phyloP scores from a whole-genome alignment of 768 basidiomycete species.

The Tricholoma saponaceum region DNA sequence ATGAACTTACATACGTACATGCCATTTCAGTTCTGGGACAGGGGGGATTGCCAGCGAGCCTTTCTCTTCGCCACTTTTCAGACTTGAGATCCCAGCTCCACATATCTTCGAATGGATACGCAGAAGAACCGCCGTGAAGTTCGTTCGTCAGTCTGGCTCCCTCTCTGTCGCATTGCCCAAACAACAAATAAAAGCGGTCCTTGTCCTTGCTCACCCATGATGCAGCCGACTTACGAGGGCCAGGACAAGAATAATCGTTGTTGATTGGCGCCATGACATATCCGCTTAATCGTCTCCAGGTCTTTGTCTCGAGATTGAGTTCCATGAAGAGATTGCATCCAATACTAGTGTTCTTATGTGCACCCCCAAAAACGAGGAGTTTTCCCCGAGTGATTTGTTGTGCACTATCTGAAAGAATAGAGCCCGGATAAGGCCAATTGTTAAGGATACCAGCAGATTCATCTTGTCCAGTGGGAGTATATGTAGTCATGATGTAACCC shows the following conservation, averaged over 20 bases:
- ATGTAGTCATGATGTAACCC: constrained; percentile 25
- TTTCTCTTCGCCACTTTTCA: constrained; percentile 25
- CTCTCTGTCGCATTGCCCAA: constrained; percentile 30
- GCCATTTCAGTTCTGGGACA: constrained; percentile 28
- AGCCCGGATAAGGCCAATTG: constrained; percentile 22
- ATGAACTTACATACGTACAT: constrained; percentile 22
- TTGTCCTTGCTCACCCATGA: constrained; percentile 29
- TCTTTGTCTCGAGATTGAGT: constrained; percentile 28
- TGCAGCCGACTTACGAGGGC: constrained; percentile 28
- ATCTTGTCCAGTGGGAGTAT: constrained; percentile 12
- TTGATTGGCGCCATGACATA: constrained; percentile 12
- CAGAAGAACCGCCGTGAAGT: constrained; percentile 15
- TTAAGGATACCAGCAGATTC: constrained; percentile 13
- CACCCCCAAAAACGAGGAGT: constrained; percentile 36
- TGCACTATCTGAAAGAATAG: constrained; percentile 10
- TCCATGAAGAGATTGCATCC: constrained; percentile 36
- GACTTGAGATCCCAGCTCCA: constrained; percentile 29
- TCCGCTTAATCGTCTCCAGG: constrained; percentile 19
- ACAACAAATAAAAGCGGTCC: constrained; percentile 29
- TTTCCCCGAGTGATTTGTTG: constrained; percentile 25
- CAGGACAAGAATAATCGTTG: constrained; percentile 23
- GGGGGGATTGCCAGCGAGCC: constrained; percentile 26
- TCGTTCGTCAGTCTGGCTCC: constrained; percentile 21
- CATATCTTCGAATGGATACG: constrained; percentile 21
- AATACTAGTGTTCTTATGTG: constrained; percentile 20